Base-by-base conservation (phyloP, 345 rosid species). In the Anacardium occidentale region DNA sequence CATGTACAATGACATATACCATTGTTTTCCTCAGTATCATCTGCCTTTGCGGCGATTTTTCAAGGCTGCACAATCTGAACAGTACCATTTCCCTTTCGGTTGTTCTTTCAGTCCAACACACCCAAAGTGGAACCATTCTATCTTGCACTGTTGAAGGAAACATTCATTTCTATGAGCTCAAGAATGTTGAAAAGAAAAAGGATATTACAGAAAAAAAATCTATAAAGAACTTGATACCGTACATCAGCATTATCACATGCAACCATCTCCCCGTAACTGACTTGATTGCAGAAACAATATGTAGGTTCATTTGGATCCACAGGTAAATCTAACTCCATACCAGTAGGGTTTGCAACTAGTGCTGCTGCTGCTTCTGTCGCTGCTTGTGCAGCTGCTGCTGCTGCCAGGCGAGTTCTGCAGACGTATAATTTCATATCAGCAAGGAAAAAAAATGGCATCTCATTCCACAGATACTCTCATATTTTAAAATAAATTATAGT, bases 241-340 rank as follows among this genome's bases (percentile, higher is more conserved):
- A 92, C 99, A 71, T 86, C 83, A 7, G 91, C 90, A 76, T 95
- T 95, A 81, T 95, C 98, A 52, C 99, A 95, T 0, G 98, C 99
- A 45, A 95, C 78, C 97, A 95, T 95, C 85, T 92, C 98, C 51
- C 99, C 99, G 0, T 81, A 95, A 86, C 99, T 95, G 56, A 92
- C 97, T 91, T 95, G 96, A 77, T 92, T 89, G 89, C 97, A 92
- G 75, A 84, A 76, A 80, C 99, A 92, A 75, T 95, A 95, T 14
- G 98, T 92, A 51, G 98, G 98, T 68, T 95, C 98, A 74, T 89
- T 95, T 24, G 98, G 98, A 85, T 95, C 99, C 66, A 91, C 98
- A 4, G 98, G 99, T 55, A 91, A 75, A 81, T 95, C 97, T 77
- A 95, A 75, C 69, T 95, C 96, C 96, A 89, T 85, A 25, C 91